A percentile compares a stretch with the other conserved stretches of the same genome.
Conservation (phyloP, 2,329 filamentous ascomycete genomes). For the Phialophora macrospora region DNA sequence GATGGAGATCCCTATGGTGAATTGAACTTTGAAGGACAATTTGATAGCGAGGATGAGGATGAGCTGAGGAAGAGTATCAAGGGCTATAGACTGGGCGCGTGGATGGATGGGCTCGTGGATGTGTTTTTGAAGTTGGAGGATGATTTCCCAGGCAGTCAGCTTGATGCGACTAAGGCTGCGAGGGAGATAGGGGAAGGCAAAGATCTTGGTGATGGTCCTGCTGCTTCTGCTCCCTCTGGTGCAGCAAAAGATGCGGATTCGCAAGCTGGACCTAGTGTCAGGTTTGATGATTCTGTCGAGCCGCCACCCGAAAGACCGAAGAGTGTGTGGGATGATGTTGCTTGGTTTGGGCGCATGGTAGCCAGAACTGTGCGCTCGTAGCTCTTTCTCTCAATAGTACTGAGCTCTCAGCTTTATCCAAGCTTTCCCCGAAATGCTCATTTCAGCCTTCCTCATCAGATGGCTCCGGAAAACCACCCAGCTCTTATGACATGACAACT, state of each 20-base stretch:
- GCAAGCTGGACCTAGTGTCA: constrained; percentile 11
- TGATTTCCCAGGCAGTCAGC: constrained; percentile 19
- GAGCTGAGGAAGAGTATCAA: constrained; percentile 58
- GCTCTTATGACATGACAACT: not conserved
- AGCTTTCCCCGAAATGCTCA: not conserved
- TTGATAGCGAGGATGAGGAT: constrained; percentile 51
- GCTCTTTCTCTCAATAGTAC: not conserved
- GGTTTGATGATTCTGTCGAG: constrained; percentile 32
- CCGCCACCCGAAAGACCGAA: constrained; percentile 34
- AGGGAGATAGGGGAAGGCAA: constrained; percentile 5
- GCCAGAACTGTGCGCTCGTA: constrained; percentile 33
- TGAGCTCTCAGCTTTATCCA: not conserved
- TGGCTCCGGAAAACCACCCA: not conserved
- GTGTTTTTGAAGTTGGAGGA: constrained; percentile 39
- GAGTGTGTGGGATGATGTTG: constrained; percentile 38
- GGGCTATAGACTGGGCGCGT: constrained; percentile 62
- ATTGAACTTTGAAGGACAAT: constrained; percentile 42
- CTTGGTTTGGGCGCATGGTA: constrained; percentile 38
- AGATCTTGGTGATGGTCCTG: constrained; percentile 2
- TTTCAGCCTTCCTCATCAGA: not conserved
- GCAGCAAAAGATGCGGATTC: constrained; percentile 11
- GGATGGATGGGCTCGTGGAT: constrained; percentile 63
- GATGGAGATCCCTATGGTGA: constrained; percentile 37
- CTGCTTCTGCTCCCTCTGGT: not conserved
- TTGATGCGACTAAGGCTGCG: not conserved